Evolutionary conservation across 2,329 filamentous ascomycete genomes (phyloP), one percentile per base, ranked within the genome.

Genomic region (Fusarium heterosporum): DNA sequence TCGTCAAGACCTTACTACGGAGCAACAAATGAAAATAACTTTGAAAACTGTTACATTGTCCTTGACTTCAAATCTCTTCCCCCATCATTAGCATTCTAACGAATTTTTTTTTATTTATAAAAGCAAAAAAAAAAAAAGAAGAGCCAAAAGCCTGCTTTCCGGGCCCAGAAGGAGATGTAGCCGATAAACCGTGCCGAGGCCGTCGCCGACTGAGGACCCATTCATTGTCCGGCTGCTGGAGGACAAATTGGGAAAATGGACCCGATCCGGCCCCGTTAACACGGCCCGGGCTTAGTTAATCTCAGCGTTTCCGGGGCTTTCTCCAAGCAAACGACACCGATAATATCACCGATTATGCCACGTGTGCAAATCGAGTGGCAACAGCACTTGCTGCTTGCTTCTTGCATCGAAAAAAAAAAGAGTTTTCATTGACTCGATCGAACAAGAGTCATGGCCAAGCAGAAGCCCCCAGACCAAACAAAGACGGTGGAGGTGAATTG

Each of bases 241-340:
- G 42, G 34, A 54, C 46, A 34, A 68, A 68, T 66, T 56, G 39
- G 66, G 57, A 59, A 59, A 57, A 54, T 29, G 38, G 28, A 25
- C 34, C 57, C 58, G 65, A 58, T 42, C 52, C 64, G 66, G 61
- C 66, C 50, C 66, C 60, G 14, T 55, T 49, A 47, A 53, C 50
- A 50, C 64, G 60, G 64, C 60, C 64, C 64, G 55, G 64, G 55
- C 64, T 57, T 42, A 60, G 43, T 50, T 38, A 45, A 54, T 64
- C 25, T 63, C 43, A 59, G 40, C 46, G 52, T 51, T 51, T 54
- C 45, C 22, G 30, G 41, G 19, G 45, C 60, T 10, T 43, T 25
- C 38, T 51, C 40, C 41, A 55, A 64, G 55, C 50, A 25, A 50
- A 55, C 55, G 34, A 46, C 36, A 55, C 22, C 30, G 49, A 25